Base-by-base conservation (phyloP, 73 alveolate species). In the Paramecium pentaurelia region DNA sequence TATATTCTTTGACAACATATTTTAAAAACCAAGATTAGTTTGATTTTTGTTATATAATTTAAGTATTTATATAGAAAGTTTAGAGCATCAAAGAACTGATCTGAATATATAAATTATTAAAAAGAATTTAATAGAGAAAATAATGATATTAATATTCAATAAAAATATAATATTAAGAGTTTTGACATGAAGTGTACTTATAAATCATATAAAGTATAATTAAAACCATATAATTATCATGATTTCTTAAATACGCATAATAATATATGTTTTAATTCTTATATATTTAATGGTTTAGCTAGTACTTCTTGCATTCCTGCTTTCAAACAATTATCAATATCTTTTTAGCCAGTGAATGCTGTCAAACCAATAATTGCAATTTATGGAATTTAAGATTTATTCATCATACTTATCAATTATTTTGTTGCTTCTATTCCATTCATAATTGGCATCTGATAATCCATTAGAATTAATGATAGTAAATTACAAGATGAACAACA, bases 391-490 rank as follows among this genome's bases (percentile, higher is more conserved):
- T 20, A 9, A 18, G 2, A 9, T n/a, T 80, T 27, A 32, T 44
- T 44, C 75, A 80, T 80, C 71, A 80, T 40, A 20, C 25, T 10
- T 9, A 42, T 47, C 36, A 80, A 45, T 25, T 40, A 20, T 47
- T 27, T 28, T 20, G 91, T 80, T 20, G 91, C 18, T 47, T 80
- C 8, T 6, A n/a, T 11, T 10, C 91, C 91, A 80, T 80, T 64
- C 51, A 80, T 16, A 1, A 80, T 80, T 18, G 91, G 91, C 91
- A 80, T 80, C 71, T 42, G 38, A 47, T 80, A 80, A 49, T 80
- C 91, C 91, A 80, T 80, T n/a, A 80, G 51, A 11, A 80, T 80
- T 1, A 80, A 27, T n/a, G 71, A 12, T 7, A 80, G 30, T 25
- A 80, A 47, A 16, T 49, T 10, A n/a, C 91, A 80, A 6, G 49